A percentile compares a stretch with the other conserved stretches of the same genome.
These are phyloP conservation scores for Ogataea henricii DNA, from an alignment of 805 yeast species.

Conservation along the genomic window DNA sequence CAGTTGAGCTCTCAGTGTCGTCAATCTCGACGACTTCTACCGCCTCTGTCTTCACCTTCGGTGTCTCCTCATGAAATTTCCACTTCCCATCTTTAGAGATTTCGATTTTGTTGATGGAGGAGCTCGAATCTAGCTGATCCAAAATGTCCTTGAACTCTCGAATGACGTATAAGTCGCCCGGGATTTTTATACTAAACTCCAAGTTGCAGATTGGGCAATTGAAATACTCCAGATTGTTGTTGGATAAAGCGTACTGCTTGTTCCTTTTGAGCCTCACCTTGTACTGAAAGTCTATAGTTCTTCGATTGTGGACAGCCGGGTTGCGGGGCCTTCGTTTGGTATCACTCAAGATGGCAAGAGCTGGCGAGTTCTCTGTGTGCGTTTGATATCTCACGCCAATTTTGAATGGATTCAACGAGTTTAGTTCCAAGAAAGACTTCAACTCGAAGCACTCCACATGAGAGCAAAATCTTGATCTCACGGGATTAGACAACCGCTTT, in stretches of 20 bases:
- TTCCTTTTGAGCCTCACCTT: slow-evolving; percentile 22
- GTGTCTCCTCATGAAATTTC: slow-evolving; percentile 18
- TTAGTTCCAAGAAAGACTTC: slow-evolving; percentile 31
- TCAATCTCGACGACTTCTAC: slow-evolving; percentile 25
- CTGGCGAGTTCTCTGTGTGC: slow-evolving; percentile 16
- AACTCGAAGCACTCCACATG: slow-evolving; percentile 40
- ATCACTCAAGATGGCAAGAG: slow-evolving; percentile 27
- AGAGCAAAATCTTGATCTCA: slow-evolving; percentile 35
- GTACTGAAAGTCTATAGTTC: slow-evolving; percentile 27
- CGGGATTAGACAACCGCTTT: slow-evolving; percentile 30
- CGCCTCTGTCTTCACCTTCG: slow-evolving; percentile 4
- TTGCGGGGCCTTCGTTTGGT: slow-evolving; percentile 28
- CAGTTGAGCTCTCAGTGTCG: slow-evolving; percentile 12
- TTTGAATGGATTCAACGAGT: slow-evolving; percentile 31
- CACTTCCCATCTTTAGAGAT: slow-evolving; percentile 32
- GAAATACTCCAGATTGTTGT: slow-evolving; percentile 34
- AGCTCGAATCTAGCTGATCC: slow-evolving; percentile 15
- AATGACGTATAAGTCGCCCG: slow-evolving; percentile 36
- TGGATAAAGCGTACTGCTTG: slow-evolving; percentile 19
- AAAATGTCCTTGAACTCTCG: slow-evolving; percentile 34
- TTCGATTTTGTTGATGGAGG: slow-evolving; percentile 27
- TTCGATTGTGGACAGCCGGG: slow-evolving; percentile 24
- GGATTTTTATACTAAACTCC: slow-evolving; percentile 34
- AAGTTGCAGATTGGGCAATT: slow-evolving; percentile 38
- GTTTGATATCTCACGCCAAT: slow-evolving; percentile 25